Evolutionary conservation across 108 stramenopile species (phyloP), one percentile per base, ranked within the genome.

Genomic region (Discostella stelligeroides): DNA sequence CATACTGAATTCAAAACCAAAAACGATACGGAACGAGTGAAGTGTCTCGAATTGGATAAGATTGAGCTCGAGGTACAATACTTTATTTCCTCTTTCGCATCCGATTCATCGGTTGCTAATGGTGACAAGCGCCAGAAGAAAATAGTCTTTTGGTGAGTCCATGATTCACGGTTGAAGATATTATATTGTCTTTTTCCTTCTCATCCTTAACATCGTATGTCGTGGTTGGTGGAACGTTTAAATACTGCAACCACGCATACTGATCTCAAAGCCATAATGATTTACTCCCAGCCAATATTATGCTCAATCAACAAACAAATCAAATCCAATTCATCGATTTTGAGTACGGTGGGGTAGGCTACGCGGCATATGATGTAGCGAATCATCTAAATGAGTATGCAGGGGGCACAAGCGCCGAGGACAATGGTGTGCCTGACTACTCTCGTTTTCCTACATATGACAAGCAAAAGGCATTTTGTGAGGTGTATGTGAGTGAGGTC

Each of bases 361-460:
- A 88, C 66, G 63, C 63, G 9, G 78, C 86, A 9, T 96, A 90
- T 77, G 95, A 96, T 49, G 83, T 96, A 66, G 95, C 95, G 55
- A 96, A 96, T 73, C 95, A 96, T 70, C 92, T 91, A 50, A 93
- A 93, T 68, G 95, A 96, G 63, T 89, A 82, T 79, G 92, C 92
- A 5, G 92, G 92, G 18, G 95, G 95, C 3, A 76, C 79, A 0
- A 70, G 57, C 27, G 40, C 69, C 5, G 66, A 80, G 57, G 82
- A 85, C 24, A 66, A 81, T 73, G 78, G 83, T 12, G 73, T 83
- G 12, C 80, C 93, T 9, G 72, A 94, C 58, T 91, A 94, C 63
- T 23, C 60, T 1, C 41, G 59, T 41, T 86, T 89, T 57, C 92
- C 92, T 15, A 58, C 71, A 4, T 15, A 23, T 12, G 74, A 73